Conservation (phyloP, 2,329 filamentous ascomycete genomes). For the Xylaria arbuscula region DNA sequence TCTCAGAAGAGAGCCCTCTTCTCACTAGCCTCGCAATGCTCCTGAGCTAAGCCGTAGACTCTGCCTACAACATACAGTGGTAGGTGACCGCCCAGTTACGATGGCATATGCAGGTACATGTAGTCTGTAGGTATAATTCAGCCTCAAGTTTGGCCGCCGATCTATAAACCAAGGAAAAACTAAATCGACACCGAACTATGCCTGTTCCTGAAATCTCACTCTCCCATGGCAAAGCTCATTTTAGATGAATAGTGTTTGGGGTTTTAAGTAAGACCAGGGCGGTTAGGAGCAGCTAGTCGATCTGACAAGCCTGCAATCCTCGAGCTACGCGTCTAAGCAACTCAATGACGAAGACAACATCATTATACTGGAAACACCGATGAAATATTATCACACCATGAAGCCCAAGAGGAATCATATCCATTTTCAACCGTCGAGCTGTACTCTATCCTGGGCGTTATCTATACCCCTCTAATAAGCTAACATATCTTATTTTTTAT, state of each 20-base stretch:
- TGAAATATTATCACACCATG: neutral
- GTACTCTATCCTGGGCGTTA: neutral
- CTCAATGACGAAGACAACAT: neutral
- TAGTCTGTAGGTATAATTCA: neutral
- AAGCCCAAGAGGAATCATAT: neutral
- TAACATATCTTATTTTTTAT: neutral
- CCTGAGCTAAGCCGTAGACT: no score
- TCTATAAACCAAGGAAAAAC: slow-evolving; percentile 10
- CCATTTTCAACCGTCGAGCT: neutral
- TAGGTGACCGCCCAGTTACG: no score
- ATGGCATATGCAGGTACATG: neutral
- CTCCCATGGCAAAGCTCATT: neutral
- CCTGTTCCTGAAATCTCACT: slow-evolving; percentile 33
- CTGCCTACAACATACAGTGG: no score
- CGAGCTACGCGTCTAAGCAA: neutral
- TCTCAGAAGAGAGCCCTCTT: neutral
- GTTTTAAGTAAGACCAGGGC: no score
- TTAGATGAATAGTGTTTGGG: no score
- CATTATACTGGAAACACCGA: neutral
- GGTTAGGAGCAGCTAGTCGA: no score
- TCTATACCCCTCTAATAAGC: neutral
- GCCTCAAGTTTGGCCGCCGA: slow-evolving; percentile 25
- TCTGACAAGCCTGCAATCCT: no score
- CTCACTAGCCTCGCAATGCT: neutral
- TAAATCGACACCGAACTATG: slow-evolving; percentile 20